Evolutionary conservation across 2,329 filamentous ascomycete genomes (phyloP).

Genomic region (Xylaria sp.): DNA sequence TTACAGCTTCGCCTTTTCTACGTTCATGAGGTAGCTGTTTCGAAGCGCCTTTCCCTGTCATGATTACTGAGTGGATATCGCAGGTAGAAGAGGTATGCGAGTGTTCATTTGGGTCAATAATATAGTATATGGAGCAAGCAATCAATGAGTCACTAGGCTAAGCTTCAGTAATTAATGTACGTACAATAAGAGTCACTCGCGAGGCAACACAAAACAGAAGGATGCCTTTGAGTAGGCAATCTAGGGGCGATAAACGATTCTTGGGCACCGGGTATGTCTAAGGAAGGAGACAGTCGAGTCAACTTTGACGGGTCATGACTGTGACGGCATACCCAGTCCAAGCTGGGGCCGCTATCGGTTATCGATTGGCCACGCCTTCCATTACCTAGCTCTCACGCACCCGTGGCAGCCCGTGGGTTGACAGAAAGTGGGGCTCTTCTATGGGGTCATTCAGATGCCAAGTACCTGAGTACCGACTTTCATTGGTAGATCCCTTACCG

Average conservation of each 20-base stretch:
- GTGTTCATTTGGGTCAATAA: constrained; percentile 34
- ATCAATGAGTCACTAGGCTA: background rate
- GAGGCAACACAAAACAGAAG: background rate
- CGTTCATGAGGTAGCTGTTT: constrained; percentile 77
- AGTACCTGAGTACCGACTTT: too few relatives aligned
- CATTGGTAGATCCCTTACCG: too few relatives aligned
- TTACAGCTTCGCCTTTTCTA: constrained; percentile 84
- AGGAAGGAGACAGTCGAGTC: too few relatives aligned
- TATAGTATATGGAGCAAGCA: background rate
- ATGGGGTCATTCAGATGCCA: too few relatives aligned
- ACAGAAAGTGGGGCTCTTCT: too few relatives aligned
- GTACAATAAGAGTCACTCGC: constrained; percentile 26
- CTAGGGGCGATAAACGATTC: constrained; percentile 9
- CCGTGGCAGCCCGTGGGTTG: too few relatives aligned
- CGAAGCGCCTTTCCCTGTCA: constrained; percentile 57
- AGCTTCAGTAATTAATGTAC: background rate
- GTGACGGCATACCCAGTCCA: constrained; percentile 18
- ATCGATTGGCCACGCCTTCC: constrained; percentile 1
- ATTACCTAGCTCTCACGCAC: too few relatives aligned
- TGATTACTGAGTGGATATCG: constrained; percentile 41
- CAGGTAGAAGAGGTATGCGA: constrained; percentile 33
- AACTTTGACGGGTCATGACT: background rate
- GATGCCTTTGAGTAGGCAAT: constrained; percentile 20
- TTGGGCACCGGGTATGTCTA: background rate
- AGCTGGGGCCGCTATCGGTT: constrained; percentile 16